phyloP scores from a whole-genome alignment of 148 eudicot genomes.

The Pharnaceum exiguum region DNA sequence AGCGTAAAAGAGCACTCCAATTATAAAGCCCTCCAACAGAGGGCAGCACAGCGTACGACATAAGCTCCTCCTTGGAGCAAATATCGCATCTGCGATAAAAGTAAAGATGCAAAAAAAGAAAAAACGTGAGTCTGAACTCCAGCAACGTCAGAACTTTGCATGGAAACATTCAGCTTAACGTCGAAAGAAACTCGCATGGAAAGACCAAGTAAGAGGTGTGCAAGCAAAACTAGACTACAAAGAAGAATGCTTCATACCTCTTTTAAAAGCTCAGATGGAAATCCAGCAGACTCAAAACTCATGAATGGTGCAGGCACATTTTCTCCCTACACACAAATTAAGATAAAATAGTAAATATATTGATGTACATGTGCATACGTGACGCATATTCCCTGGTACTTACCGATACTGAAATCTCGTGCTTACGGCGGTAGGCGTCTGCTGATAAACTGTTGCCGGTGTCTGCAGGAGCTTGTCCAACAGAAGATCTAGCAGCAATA shows the following conservation, averaged over 20 bases:
- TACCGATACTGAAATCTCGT: constrained; percentile 86
- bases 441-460: constrained; percentile 50
- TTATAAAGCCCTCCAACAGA: constrained; percentile 58
- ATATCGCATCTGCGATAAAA: constrained; percentile 99
- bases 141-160: constrained; percentile 39
- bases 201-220: constrained; percentile 16
- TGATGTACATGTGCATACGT: not conserved
- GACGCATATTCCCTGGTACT: constrained; percentile 20
- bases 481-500: constrained; percentile 24
- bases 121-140: constrained; percentile 54
- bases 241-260: constrained; percentile 49
- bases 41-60: constrained; percentile 97
- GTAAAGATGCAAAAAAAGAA: constrained; percentile 42
- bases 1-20: constrained; percentile 57
- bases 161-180: constrained; percentile 16
- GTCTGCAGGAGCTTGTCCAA: constrained; percentile 26
- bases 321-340: constrained; percentile 44
- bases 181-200: constrained; percentile 28
- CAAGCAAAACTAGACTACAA: constrained; percentile 13
- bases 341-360: not conserved
- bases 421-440: constrained; percentile 66
- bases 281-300: constrained; percentile 78
- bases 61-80: constrained; percentile 99
- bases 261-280: constrained; percentile 70
- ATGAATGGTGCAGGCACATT: constrained; percentile 70